Conservation (phyloP, 2,329 filamentous ascomycete genomes). For the Myriosclerotinia scirpicola region DNA sequence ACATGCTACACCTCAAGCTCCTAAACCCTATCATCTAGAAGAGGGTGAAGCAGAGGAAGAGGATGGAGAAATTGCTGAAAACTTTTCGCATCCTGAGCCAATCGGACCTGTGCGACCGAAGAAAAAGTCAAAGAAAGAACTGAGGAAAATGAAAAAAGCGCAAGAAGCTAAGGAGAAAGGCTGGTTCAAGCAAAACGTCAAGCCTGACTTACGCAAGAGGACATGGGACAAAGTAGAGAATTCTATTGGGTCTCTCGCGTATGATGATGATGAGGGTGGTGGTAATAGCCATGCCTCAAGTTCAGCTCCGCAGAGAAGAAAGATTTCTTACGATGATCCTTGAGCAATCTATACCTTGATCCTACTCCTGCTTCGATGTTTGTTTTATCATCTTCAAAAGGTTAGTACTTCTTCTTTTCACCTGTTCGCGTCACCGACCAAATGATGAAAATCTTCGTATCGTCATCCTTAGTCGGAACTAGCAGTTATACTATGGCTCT, state of each 20-base stretch:
- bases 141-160: conserved; percentile 33
- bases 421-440: conserved; percentile 28
- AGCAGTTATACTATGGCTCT: conserved; percentile 40
- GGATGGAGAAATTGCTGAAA: conserved; percentile 22
- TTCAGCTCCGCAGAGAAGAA: conserved; percentile 45
- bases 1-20: neutral
- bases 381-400: neutral
- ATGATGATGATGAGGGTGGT: conserved; percentile 49
- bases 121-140: conserved; percentile 24
- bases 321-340: conserved; percentile 50
- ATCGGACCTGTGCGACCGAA: conserved; percentile 24
- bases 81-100: conserved; percentile 20
- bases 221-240: conserved; percentile 66
- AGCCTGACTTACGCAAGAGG: conserved; percentile 63
- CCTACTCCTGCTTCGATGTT: neutral
- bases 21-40: conserved; percentile 6
- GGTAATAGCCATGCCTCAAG: conserved; percentile 30
- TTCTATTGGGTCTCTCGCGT: conserved; percentile 60
- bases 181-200: conserved; percentile 46
- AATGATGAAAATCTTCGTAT: conserved; percentile 86
- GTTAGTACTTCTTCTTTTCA: conserved; percentile 24
- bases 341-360: conserved; percentile 32
- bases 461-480: conserved; percentile 96
- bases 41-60: conserved; percentile 27
- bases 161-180: conserved; percentile 33